Conservation (phyloP, 129 eudicot species). For the Centella asiatica region DNA sequence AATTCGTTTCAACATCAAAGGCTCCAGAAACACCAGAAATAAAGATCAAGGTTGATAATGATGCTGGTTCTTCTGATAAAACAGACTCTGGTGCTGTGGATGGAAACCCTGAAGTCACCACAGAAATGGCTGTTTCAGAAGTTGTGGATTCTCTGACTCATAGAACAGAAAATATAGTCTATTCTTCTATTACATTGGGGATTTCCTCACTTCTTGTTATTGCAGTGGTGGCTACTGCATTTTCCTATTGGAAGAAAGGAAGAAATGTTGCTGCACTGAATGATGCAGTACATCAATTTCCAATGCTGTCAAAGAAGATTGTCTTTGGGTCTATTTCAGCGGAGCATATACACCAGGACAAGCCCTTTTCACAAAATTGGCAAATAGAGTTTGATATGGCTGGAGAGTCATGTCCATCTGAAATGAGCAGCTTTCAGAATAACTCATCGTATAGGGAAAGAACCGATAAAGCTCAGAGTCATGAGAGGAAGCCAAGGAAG, state of each 20-base stretch:
- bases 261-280: conserved; percentile 8
- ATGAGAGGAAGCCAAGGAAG: conserved; percentile 34
- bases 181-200: conserved; percentile 1
- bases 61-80: conserved; percentile 14
- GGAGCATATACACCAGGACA: conserved; percentile 6
- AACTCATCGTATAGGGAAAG: conserved; percentile 19
- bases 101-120: background rate
- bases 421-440: conserved; percentile 50
- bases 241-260: conserved; percentile 17
- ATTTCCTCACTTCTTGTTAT: conserved; percentile 20
- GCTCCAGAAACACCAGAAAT: conserved; percentile 7
- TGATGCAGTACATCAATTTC: conserved; percentile 8
- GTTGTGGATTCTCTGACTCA: conserved; percentile 1
- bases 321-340: background rate
- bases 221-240: conserved; percentile 14
- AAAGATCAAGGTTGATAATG: background rate
- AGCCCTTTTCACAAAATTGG: conserved; percentile 17
- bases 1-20: background rate
- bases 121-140: conserved; percentile 16
- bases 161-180: conserved; percentile 9
- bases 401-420: conserved; percentile 54
- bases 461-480: conserved; percentile 33
- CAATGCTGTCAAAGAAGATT: background rate
- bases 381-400: conserved; percentile 27
- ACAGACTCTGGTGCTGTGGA: conserved; percentile 7